Evolutionary conservation across 1,139 yeast species (phyloP).

Genomic region (Saccharomycopsis crataegensis): DNA sequence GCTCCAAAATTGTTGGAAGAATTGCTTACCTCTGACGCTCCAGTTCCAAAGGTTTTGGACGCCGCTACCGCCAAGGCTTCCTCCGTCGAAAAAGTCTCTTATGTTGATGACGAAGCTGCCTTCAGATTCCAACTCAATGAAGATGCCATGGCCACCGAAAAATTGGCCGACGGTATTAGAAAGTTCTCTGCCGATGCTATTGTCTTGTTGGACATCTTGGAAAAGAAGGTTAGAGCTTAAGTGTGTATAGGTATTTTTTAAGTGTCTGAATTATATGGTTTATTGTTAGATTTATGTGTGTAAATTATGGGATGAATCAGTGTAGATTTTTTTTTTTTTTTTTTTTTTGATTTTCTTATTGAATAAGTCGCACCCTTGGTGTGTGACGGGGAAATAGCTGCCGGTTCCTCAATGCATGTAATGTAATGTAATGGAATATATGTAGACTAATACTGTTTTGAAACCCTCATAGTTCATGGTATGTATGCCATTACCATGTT

Average conservation of each 20-base stretch:
- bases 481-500: too few species aligned
- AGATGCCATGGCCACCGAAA: conserved; percentile 98
- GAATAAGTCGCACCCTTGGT: too few species aligned
- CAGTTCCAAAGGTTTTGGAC: conserved; percentile 77
- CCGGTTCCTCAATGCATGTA: too few species aligned
- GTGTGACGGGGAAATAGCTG: too few species aligned
- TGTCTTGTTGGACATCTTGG: conserved; percentile 73
- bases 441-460: too few species aligned
- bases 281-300: too few species aligned
- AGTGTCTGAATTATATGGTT: too few species aligned
- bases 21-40: conserved; percentile 67
- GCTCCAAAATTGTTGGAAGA: conserved; percentile 91
- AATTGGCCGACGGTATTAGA: conserved; percentile 96
- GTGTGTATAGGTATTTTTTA: neutral
- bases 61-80: conserved; percentile 47
- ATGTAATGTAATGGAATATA: too few species aligned
- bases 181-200: conserved; percentile 91
- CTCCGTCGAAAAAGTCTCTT: conserved; percentile 66
- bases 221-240: conserved; percentile 53
- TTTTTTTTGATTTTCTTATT: too few species aligned
- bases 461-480: too few species aligned
- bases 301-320: too few species aligned
- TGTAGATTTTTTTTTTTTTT: too few species aligned
- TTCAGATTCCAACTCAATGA: conserved; percentile 92
- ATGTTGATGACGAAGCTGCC: conserved; percentile 74